Percentiles rank a stretch among this genome's conserved stretches.
Evolutionary conservation across 1,139 yeast species (phyloP).

Genomic region (Lodderomyces metapsilosis): DNA sequence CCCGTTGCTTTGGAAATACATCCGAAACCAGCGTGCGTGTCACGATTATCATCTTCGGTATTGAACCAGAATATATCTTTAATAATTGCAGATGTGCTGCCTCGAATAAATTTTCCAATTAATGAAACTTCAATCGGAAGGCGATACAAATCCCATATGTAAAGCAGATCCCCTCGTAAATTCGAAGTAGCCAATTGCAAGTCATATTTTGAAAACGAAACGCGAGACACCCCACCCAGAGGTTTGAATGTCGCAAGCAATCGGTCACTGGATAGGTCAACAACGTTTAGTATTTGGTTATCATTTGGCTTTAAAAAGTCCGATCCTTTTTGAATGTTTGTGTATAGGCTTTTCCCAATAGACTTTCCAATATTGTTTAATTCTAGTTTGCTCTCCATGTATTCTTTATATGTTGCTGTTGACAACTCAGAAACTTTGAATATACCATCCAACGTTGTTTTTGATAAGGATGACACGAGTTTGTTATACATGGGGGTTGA

Average conservation of each 20-base stretch:
- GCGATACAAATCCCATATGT: conserved; percentile 62
- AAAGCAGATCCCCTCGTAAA: conserved; percentile 60
- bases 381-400: conserved; percentile 23
- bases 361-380: conserved; percentile 33
- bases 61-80: conserved; percentile 56
- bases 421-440: conserved; percentile 50
- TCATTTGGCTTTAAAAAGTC: conserved; percentile 24
- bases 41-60: conserved; percentile 13
- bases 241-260: conserved; percentile 55
- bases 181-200: conserved; percentile 57
- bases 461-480: conserved; percentile 48
- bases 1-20: conserved; percentile 57
- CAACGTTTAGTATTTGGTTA: conserved; percentile 39
- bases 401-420: conserved; percentile 40
- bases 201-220: conserved; percentile 65
- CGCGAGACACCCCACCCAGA: conserved; percentile 59
- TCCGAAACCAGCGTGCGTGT: conserved; percentile 40
- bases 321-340: conserved; percentile 30
- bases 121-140: conserved; percentile 52
- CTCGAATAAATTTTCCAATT: conserved; percentile 60
- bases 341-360: conserved; percentile 31
- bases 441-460: conserved; percentile 55
- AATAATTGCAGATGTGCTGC: conserved; percentile 60
- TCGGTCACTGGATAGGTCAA: conserved; percentile 47
- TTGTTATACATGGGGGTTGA: conserved; percentile 46